Base-by-base conservation (phyloP, 768 basidiomycete genomes). In the Leccinum aurantiacum region DNA sequence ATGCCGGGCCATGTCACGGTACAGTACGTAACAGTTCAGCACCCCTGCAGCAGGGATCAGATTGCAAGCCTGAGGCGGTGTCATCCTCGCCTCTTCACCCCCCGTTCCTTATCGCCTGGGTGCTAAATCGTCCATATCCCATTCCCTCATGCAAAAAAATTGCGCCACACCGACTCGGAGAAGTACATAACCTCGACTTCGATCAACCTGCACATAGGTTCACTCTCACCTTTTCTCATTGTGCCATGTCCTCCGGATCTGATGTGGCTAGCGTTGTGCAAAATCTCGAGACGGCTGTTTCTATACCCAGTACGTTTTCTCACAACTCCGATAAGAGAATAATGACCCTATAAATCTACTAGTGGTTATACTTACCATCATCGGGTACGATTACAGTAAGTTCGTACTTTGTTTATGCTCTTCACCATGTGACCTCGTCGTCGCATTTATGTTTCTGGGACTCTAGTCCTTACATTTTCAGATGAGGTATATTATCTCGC, bases 301-400 rank as follows among this genome's bases (percentile, higher is more conserved):
- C 8, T 31, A 6, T 31, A 31, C 46, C 59, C 1, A 15, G 64
- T 65, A 51, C 1, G 60, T 11, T 8, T 24, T 6, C 38, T n/a
- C 7, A 25, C 6, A 9, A 15, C 13, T 14, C 22, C 4, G 3
- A 4, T 46, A 19, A 51, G 19, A 1, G 15, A 52, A 41, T 10
- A 1, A 49, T 24, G 22, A 22, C 10, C 49, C 53, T 5, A 51
- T 6, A 9, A 17, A 3, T 7, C 22, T 19, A 9, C 6, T 11
- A 66, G 65, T 64, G 13, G 17, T 56, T 11, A 50, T 60, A 19
- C 41, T 57, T 25, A 41, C 48, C 33, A 4, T 54, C 5, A 25
- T 67, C 25, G 59, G 53, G 51, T 67, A 66, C 33, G 65, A 66
- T 52, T 66, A 67, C 17, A 11, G 65, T 61, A 41, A 59, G 65